A percentile compares a stretch with the other conserved stretches of the same genome.
Conservation (phyloP, 2,329 filamentous ascomycete genomes). For the Alternaria conjuncta region DNA sequence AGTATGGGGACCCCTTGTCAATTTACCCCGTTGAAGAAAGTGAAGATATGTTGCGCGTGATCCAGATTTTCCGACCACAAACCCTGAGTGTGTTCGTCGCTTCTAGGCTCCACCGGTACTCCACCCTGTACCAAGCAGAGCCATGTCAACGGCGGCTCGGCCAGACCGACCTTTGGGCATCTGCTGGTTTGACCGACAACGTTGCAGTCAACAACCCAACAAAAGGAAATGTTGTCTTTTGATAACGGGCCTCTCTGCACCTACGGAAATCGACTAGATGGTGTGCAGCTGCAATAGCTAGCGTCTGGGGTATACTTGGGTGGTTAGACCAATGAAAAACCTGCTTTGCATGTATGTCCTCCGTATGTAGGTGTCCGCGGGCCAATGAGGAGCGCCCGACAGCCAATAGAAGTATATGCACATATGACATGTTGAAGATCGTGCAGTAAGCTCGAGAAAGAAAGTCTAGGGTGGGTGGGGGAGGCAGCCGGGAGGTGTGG, state of each 20-base stretch:
- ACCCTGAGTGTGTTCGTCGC: constrained; percentile 24
- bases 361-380: neutral
- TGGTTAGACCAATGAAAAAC: constrained; percentile 1
- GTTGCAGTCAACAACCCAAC: constrained; percentile 7
- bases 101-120: constrained; percentile 19
- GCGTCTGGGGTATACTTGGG: neutral
- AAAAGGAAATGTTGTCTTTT: constrained; percentile 7
- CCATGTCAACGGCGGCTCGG: neutral
- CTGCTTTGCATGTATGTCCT: constrained; percentile 10
- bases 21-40: neutral
- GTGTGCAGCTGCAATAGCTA: neutral
- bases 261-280: neutral
- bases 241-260: constrained; percentile 5
- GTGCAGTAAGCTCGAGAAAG: neutral
- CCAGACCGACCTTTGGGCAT: constrained; percentile 12
- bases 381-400: constrained; percentile 25
- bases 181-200: constrained; percentile 11
- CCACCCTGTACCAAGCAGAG: constrained; percentile 14
- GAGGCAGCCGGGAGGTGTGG: neutral
- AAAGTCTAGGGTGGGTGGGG: neutral
- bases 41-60: constrained; percentile 6
- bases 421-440: constrained; percentile 35
- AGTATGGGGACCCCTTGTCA: neutral
- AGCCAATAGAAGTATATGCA: neutral
- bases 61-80: constrained; percentile 2